Conservation (phyloP, 176 grass and related monocot species). For the Aegilops longissima region DNA sequence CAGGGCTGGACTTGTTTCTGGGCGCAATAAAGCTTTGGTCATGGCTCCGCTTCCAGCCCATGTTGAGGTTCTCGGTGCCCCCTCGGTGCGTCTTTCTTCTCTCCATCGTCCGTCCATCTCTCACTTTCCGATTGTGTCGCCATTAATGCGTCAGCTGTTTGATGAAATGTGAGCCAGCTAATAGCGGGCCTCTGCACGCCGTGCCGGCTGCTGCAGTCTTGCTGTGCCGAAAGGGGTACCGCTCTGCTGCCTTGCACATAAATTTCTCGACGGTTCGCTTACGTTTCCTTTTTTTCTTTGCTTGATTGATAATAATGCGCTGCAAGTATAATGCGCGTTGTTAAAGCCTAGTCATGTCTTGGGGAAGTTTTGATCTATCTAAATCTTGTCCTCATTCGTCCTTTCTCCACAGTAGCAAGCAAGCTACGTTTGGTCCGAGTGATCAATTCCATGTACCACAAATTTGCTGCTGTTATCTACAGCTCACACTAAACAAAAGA, state of each 20-base stretch:
- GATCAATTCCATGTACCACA: background rate
- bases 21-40: background rate
- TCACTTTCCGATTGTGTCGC: background rate
- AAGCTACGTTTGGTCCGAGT: background rate
- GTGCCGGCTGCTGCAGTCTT: background rate
- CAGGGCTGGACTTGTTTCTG: background rate
- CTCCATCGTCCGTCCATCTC: background rate
- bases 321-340: no score
- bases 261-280: background rate
- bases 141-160: conserved; percentile 23
- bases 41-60: background rate
- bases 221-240: background rate
- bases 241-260: background rate
- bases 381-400: background rate
- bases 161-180: conserved; percentile 33
- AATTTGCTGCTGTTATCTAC: background rate
- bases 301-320: no score
- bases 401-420: background rate
- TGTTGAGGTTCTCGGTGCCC: background rate
- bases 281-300: background rate
- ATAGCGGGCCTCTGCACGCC: background rate
- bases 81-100: background rate
- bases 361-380: background rate
- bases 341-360: background rate
- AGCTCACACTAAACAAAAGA: background rate